Base-by-base conservation (phyloP, 2,329 filamentous ascomycete genomes). In the Pseudogymnoascus sp. region DNA sequence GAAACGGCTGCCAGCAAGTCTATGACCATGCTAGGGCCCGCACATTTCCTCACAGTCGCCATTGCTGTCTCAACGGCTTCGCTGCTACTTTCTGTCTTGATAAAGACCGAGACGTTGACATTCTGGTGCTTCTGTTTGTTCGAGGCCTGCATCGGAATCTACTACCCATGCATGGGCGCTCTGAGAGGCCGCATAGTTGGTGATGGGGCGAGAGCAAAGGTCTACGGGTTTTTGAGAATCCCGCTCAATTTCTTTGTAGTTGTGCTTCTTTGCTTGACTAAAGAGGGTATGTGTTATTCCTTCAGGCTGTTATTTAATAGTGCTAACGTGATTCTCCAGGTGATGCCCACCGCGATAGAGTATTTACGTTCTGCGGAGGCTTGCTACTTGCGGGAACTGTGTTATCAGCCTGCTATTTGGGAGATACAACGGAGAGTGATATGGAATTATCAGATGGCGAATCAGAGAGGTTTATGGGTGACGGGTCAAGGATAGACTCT, bases 181-280 rank as follows among this genome's bases (percentile, higher is more conserved):
- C 69, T 85, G 62, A 86, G 85, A 71, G 80, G 80, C 6, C 73
- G 75, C 38, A 72, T 83, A 4, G 77, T 86, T n/a, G 78, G 82
- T 1, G 82, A 86, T 69, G 77, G 77, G 1, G 75, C 78, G 24
- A 75, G 84, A 47, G 81, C 79, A 2, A 79, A 78, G 47, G 76
- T 86, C 14, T 86, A 86, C 70, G 80, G 81, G 14, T 74, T 84
- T 61, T 74, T 86, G 69, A 77, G 84, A 31, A 76, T 86, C 13
- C 84, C 84, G 10, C 72, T 87, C 65, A 86, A 86, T 68, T 65
- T 81, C 14, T 83, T 84, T 68, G 81, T 85, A 1, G 78, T 84
- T 8, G 73, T 78, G 5, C 78, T 80, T 11, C 69, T 84, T 60
- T 73, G 75, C 16, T 70, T 80, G 40, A 78, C 79, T 4, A 72